Evolutionary conservation across 306 rosid genomes (phyloP).

Genomic region (Glycyrrhiza uralensis): DNA sequence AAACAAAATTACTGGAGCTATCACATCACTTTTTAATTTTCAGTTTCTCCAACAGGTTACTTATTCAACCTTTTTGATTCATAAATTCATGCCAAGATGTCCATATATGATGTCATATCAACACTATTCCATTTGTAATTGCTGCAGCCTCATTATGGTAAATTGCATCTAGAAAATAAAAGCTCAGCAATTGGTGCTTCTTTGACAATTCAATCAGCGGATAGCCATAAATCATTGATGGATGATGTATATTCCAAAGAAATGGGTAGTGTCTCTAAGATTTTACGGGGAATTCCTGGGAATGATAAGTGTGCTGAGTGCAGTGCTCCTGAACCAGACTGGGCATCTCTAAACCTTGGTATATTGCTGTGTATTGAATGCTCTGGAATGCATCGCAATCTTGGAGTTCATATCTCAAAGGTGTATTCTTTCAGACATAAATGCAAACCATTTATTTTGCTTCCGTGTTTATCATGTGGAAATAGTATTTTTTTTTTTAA

Average conservation of each 20-base stretch:
- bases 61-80: conserved; percentile 13
- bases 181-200: conserved; percentile 38
- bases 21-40: conserved; percentile 69
- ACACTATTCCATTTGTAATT: conserved; percentile 25
- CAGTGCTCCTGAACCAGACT: conserved; percentile 80
- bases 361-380: conserved; percentile 90
- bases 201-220: conserved; percentile 40
- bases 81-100: conserved; percentile 13
- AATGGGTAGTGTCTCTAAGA: conserved; percentile 57
- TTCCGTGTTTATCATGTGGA: neutral
- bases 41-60: conserved; percentile 87
- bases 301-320: conserved; percentile 94
- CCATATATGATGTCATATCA: conserved; percentile 2
- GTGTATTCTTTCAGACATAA: conserved; percentile 39
- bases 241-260: conserved; percentile 40
- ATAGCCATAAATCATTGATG: conserved; percentile 33
- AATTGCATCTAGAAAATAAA: conserved; percentile 29
- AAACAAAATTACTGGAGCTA: conserved; percentile 77
- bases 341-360: conserved; percentile 99
- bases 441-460: conserved; percentile 13
- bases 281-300: conserved; percentile 81
- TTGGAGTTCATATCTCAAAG: conserved; percentile 98
- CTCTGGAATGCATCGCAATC: conserved; percentile 95
- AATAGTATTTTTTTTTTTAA: neutral
- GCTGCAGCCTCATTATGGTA: conserved; percentile 60